Evolutionary conservation across 768 basidiomycete species (phyloP).

Genomic region (Leccinum broughii): DNA sequence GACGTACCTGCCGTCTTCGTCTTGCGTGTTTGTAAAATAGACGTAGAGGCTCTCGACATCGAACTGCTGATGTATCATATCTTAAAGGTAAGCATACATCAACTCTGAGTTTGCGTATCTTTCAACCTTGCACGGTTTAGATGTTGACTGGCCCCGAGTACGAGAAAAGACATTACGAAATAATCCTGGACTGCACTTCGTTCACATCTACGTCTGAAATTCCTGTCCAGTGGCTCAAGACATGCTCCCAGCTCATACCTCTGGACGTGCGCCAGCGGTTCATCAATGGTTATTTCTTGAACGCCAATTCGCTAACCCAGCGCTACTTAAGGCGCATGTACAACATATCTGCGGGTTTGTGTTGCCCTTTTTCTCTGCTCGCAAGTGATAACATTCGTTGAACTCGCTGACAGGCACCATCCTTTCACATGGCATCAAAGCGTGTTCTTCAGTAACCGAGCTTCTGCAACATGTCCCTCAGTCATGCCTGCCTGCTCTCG

Average conservation of each 20-base stretch:
- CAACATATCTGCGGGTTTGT: slow-evolving; percentile 59
- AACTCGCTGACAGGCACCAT: slow-evolving; percentile 42
- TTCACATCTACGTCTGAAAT: slow-evolving; percentile 76
- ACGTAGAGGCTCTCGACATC: slow-evolving; percentile 78
- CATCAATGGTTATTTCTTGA: slow-evolving; percentile 62
- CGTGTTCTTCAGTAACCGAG: slow-evolving; percentile 64
- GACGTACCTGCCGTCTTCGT: slow-evolving; percentile 56
- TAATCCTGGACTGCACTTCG: slow-evolving; percentile 80
- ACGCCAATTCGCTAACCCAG: slow-evolving; percentile 69
- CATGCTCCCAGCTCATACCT: slow-evolving; percentile 73
- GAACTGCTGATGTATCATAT: slow-evolving; percentile 78
- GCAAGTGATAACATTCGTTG: not conserved
- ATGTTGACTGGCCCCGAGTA: slow-evolving; percentile 51
- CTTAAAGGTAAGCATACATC: slow-evolving; percentile 53
- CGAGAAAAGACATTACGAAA: slow-evolving; percentile 55
- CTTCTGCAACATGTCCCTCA: slow-evolving; percentile 57
- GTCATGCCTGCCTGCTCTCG: slow-evolving; percentile 45
- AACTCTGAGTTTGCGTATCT: not conserved
- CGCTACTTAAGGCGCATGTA: slow-evolving; percentile 76
- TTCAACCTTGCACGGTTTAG: slow-evolving; percentile 34
- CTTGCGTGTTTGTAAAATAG: slow-evolving; percentile 64
- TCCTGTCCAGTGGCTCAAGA: slow-evolving; percentile 80
- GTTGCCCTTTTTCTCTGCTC: not conserved
- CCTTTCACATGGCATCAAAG: slow-evolving; percentile 52
- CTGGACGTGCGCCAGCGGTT: slow-evolving; percentile 67